phyloP scores from a whole-genome alignment of 495 filamentous ascomycete genomes.

The Staphylotrichum longicolle region DNA sequence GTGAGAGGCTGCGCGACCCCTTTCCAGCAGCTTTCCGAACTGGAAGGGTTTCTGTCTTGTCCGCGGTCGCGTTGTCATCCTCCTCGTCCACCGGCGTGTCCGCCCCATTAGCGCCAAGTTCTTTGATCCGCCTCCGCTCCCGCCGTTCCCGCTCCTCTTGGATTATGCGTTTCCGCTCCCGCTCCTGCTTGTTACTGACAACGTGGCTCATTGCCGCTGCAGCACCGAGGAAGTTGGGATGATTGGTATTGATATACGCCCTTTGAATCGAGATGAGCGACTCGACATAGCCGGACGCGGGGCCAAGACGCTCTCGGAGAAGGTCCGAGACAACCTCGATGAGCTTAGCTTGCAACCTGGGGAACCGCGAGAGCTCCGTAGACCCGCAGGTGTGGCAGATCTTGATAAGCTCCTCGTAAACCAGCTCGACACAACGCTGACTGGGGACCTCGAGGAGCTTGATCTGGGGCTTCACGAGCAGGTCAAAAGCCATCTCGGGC shows the following conservation, averaged over 20 bases:
- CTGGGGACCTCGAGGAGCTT: constrained; percentile 94
- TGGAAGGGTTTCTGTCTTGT: constrained; percentile 52
- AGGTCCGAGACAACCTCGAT: constrained; percentile 98
- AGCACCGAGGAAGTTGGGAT: constrained; percentile 96
- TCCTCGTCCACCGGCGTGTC: constrained; percentile 75
- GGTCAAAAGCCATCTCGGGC: constrained; percentile 93
- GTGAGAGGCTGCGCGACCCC: constrained; percentile 72
- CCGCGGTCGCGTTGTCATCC: constrained; percentile 54
- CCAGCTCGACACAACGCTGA: constrained; percentile 94
- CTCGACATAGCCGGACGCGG: constrained; percentile 85
- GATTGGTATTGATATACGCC: constrained; percentile 99
- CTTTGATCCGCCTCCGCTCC: constrained; percentile 76
- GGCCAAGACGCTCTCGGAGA: constrained; percentile 85
- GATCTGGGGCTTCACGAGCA: constrained; percentile 97
- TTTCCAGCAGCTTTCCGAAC: constrained; percentile 52
- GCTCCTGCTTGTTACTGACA: constrained; percentile 88
- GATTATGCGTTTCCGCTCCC: constrained; percentile 74
- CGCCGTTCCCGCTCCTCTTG: constrained; percentile 82
- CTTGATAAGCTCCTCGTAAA: constrained; percentile 99
- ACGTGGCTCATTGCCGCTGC: constrained; percentile 98
- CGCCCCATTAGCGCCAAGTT: constrained; percentile 75
- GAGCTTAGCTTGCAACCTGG: constrained; percentile 90
- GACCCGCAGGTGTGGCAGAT: constrained; percentile 98
- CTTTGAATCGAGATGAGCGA: constrained; percentile 95
- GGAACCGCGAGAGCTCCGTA: constrained; percentile 86